Evolutionary conservation across 2,329 filamentous ascomycete genomes (phyloP).

Genomic region (Allantophomopsis cytisporea): DNA sequence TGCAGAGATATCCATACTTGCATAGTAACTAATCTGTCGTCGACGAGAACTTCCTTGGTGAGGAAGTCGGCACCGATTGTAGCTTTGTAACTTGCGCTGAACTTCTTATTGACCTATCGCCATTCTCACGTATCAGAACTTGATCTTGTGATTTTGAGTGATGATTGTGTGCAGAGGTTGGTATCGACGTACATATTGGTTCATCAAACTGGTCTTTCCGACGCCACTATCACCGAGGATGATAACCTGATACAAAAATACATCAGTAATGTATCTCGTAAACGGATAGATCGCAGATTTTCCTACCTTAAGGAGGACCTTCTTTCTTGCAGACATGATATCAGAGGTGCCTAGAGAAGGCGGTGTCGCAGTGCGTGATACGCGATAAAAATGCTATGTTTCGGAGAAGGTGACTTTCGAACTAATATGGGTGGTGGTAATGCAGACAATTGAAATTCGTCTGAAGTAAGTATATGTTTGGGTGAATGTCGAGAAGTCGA

Average conservation of each 20-base stretch:
- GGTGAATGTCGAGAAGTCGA: neutral
- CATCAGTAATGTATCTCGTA: neutral
- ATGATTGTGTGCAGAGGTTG: neutral
- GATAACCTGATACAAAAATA: slow-evolving; percentile 57
- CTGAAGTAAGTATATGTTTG: neutral
- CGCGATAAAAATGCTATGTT: neutral
- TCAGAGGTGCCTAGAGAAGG: neutral
- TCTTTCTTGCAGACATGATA: slow-evolving; percentile 47
- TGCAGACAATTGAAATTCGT: neutral
- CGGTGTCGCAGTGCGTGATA: neutral
- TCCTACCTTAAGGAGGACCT: slow-evolving; percentile 53
- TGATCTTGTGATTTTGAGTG: no score
- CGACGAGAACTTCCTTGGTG: slow-evolving; percentile 93
- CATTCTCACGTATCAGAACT: slow-evolving; percentile 2
- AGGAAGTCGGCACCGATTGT: slow-evolving; percentile 98
- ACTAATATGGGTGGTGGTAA: neutral
- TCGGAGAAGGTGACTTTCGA: neutral
- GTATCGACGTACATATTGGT: slow-evolving; percentile 82
- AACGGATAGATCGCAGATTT: neutral
- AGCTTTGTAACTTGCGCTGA: slow-evolving; percentile 98
- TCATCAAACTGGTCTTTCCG: slow-evolving; percentile 99
- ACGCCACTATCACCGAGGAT: slow-evolving; percentile 98
- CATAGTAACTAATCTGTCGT: slow-evolving; percentile 96
- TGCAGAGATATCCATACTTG: slow-evolving; percentile 44
- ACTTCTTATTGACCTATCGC: slow-evolving; percentile 95